Percentiles rank a stretch among this genome's conserved stretches.
Evolutionary conservation across 1,284 basidiomycete genomes (phyloP).

Genomic region (Abortiporus biennis): DNA sequence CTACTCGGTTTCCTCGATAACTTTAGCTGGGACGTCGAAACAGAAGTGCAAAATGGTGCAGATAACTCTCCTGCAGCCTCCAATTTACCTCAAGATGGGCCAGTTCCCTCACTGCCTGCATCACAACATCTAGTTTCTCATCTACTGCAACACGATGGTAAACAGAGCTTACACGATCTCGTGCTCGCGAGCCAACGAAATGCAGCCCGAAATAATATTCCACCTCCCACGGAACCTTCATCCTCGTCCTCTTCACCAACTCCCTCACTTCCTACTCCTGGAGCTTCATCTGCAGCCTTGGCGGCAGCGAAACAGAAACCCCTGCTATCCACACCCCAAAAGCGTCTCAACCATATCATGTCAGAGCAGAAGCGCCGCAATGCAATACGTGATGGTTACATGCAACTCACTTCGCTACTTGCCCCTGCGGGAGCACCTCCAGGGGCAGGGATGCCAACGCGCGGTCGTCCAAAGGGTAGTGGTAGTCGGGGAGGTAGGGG

Average conservation of each 20-base stretch:
- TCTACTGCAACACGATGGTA: no score
- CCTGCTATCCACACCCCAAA: slow-evolving; percentile 78
- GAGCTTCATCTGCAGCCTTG: slow-evolving; percentile 12
- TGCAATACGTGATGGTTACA: slow-evolving; percentile 85
- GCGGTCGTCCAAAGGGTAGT: slow-evolving; percentile 76
- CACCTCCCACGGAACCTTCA: slow-evolving; percentile 6
- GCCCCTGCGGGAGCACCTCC: slow-evolving; percentile 62
- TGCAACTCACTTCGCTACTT: slow-evolving; percentile 72
- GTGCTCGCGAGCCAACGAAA: no score
- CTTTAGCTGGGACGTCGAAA: slow-evolving; percentile 59
- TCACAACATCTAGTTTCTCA: no score
- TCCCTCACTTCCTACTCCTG: slow-evolving; percentile 7
- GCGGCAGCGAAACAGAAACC: slow-evolving; percentile 38
- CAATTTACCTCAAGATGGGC: not conserved
- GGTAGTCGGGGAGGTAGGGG: slow-evolving; percentile 30
- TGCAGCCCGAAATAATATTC: no score
- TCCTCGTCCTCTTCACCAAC: slow-evolving; percentile 15
- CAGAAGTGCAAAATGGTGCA: slow-evolving; percentile 20
- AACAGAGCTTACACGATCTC: no score
- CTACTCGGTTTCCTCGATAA: slow-evolving; percentile 74
- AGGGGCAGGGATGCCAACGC: slow-evolving; percentile 65
- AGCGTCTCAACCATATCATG: slow-evolving; percentile 91
- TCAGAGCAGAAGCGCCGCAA: slow-evolving; percentile 88
- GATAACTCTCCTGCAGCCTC: no score
- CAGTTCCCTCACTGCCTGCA: no score